Percentiles rank a stretch among this genome's conserved stretches.
Conservation (phyloP, 2,329 filamentous ascomycete species). For the Botrytis medusae region DNA sequence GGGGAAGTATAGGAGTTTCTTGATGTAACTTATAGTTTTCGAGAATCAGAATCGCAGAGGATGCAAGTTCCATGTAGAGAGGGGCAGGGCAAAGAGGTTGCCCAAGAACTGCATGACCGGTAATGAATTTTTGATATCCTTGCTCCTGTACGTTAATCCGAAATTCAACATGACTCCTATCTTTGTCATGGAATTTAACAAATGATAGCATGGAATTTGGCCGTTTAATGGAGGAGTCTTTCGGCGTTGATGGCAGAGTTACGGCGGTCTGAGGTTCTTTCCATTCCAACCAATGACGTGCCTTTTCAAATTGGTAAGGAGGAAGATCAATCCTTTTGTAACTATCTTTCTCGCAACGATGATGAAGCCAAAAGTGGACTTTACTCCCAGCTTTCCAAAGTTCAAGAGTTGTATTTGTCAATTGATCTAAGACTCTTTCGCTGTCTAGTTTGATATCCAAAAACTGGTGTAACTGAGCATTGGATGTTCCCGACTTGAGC, state of each 20-base stretch:
- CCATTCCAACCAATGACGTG: conserved; percentile 4
- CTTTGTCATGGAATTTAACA: background rate
- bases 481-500: background rate
- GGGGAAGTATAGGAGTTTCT: background rate
- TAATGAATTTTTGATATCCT: background rate
- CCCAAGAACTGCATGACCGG: background rate
- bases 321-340: conserved; percentile 27
- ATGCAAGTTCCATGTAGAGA: background rate
- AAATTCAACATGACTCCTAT: background rate
- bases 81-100: background rate
- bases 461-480: background rate
- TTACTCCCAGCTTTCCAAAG: background rate
- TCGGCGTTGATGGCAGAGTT: background rate
- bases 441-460: background rate
- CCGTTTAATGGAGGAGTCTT: background rate
- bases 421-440: background rate
- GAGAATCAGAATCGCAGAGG: background rate
- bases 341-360: conserved; percentile 11
- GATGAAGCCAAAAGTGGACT: background rate
- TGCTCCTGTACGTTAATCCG: background rate
- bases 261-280: background rate
- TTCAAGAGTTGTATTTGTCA: background rate
- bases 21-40: background rate
- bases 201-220: background rate
- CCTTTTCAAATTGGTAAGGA: conserved; percentile 7